phyloP scores from a whole-genome alignment of 805 yeast species.

The Babjeviella inositovora region DNA sequence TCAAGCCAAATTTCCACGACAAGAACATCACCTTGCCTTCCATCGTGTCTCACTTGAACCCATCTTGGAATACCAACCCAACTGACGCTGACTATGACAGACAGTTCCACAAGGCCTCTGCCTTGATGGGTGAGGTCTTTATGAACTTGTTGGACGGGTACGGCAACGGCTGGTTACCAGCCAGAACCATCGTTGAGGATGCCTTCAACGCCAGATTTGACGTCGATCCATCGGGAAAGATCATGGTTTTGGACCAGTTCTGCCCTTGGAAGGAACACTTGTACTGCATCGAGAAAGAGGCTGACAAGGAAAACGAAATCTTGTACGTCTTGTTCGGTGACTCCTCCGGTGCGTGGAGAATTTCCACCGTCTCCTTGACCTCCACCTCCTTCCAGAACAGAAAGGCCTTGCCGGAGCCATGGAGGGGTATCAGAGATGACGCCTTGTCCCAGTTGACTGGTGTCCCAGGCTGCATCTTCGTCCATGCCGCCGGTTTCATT shows the following conservation, averaged over 20 bases:
- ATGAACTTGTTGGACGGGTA: constrained; percentile 45
- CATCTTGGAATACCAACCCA: constrained; percentile 64
- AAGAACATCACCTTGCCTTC: constrained; percentile 65
- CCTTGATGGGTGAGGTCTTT: constrained; percentile 75
- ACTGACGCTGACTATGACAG: constrained; percentile 52
- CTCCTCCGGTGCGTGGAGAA: constrained; percentile 60
- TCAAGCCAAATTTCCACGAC: constrained; percentile 52
- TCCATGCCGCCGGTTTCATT: constrained; percentile 94
- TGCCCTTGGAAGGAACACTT: constrained; percentile 96
- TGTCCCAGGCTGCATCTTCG: constrained; percentile 76
- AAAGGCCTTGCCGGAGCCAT: constrained; percentile 72
- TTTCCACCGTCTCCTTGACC: constrained; percentile 81
- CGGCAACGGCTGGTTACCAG: constrained; percentile 87
- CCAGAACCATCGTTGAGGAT: constrained; percentile 57
- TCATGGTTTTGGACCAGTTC: constrained; percentile 57
- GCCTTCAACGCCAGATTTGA: constrained; percentile 49
- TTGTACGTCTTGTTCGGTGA: constrained; percentile 74
- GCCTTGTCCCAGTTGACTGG: constrained; percentile 59
- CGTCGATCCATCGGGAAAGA: constrained; percentile 55
- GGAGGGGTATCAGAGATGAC: constrained; percentile 95
- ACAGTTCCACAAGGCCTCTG: constrained; percentile 54
- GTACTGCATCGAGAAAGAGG: constrained; percentile 50
- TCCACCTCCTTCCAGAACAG: constrained; percentile 72
- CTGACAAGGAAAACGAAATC: constrained; percentile 34
- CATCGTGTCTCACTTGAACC: constrained; percentile 66